A percentile compares a stretch with the other conserved stretches of the same genome.
Evolutionary conservation across 2,329 filamentous ascomycete species (phyloP).

Genomic region (Ophiostoma pallidulum): DNA sequence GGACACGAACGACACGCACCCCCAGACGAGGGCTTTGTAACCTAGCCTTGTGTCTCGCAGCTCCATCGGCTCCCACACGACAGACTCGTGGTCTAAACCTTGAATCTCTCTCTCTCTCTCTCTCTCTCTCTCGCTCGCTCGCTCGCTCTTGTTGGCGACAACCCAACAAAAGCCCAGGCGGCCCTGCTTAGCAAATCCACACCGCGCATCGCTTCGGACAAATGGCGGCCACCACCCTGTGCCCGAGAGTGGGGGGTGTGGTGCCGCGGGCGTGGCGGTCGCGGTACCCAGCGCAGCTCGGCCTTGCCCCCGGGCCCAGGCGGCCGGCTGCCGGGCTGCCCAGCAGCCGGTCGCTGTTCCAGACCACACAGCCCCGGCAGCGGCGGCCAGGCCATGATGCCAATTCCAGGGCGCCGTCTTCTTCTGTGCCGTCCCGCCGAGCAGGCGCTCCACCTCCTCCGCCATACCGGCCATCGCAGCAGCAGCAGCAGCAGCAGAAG

Average conservation of each 20-base stretch:
- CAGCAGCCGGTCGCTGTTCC: slow-evolving; percentile 1
- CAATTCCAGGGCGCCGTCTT: not conserved
- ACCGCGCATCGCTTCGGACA: not conserved
- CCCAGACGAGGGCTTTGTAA: no score
- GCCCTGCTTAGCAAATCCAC: not conserved
- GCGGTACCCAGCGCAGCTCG: no score
- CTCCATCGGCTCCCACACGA: no score
- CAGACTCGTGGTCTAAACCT: no score
- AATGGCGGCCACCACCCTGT: not conserved
- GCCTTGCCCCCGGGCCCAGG: no score
- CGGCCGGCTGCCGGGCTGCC: not conserved
- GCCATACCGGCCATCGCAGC: no score
- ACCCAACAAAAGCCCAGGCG: not conserved
- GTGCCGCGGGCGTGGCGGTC: not conserved
- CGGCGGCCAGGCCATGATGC: not conserved
- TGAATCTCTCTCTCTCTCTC: no score
- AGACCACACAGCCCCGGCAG: slow-evolving; percentile 24
- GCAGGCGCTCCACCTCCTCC: not conserved
- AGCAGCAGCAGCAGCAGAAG: not conserved
- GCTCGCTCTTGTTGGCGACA: no score
- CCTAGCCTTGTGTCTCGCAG: no score
- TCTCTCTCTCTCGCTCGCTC: no score
- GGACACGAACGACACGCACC: no score
- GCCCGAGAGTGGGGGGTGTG: not conserved
- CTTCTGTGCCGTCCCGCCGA: not conserved